These are phyloP conservation scores for Lentithecium fluviatile DNA, from an alignment of 495 filamentous ascomycete genomes.

Conservation along the genomic window DNA sequence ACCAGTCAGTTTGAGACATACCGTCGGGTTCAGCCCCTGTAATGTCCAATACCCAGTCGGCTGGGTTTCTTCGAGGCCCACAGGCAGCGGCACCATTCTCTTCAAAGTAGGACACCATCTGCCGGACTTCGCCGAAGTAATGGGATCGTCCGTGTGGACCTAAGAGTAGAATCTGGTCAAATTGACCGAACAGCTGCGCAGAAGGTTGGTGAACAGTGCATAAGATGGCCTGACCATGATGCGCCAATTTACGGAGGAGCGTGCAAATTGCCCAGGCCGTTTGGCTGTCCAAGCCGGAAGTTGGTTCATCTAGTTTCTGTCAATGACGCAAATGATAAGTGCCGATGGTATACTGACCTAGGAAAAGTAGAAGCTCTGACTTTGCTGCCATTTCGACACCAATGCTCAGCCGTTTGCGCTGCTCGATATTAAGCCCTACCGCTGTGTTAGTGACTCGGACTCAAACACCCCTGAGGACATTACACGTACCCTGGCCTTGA, in stretches of 20 bases:
- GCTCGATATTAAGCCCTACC: slow-evolving; percentile 12
- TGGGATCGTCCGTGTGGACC: slow-evolving; percentile 54
- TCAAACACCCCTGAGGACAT: neutral
- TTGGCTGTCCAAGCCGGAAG: slow-evolving; percentile 5
- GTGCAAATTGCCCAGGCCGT: slow-evolving; percentile 1
- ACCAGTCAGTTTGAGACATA: neutral
- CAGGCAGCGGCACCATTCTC: no score
- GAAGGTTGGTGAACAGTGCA: slow-evolving; percentile 34
- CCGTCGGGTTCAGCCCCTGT: neutral
- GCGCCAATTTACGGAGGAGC: slow-evolving; percentile 32
- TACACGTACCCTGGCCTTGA: neutral
- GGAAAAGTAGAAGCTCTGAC: neutral
- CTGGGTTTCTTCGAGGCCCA: neutral
- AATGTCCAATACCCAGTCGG: neutral
- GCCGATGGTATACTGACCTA: neutral
- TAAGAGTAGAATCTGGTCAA: slow-evolving; percentile 53
- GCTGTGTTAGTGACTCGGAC: neutral
- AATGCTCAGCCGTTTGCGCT: slow-evolving; percentile 2
- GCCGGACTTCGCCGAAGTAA: slow-evolving; percentile 52
- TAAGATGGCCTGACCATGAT: slow-evolving; percentile 23
- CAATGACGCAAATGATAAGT: neutral
- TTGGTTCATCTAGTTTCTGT: neutral
- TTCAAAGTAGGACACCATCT: no score
- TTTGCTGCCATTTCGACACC: slow-evolving; percentile 8
- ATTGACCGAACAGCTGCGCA: slow-evolving; percentile 50